Conservation (phyloP, 2,329 filamentous ascomycete species). For the Fusarium pseudograminearum region DNA sequence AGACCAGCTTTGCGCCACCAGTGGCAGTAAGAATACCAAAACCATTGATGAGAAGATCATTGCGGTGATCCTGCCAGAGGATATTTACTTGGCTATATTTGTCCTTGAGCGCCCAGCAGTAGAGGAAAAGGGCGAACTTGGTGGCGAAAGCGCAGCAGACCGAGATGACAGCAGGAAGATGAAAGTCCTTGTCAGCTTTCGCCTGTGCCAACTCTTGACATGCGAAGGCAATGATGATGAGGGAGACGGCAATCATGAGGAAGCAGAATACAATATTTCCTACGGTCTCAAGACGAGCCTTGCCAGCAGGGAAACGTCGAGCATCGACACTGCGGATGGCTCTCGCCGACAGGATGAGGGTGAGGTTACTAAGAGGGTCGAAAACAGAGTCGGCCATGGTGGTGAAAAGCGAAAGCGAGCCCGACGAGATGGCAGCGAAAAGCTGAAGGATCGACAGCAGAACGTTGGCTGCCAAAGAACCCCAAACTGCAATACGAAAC, state of each 20-base stretch:
- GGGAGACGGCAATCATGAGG: slow-evolving; percentile 91
- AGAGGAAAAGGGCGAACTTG: slow-evolving; percentile 86
- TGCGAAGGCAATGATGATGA: slow-evolving; percentile 93
- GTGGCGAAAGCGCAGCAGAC: slow-evolving; percentile 86
- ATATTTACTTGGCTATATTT: slow-evolving; percentile 93
- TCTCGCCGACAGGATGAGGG: slow-evolving; percentile 86
- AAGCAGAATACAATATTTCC: slow-evolving; percentile 98
- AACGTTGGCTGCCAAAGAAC: slow-evolving; percentile 83
- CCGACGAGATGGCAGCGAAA: slow-evolving; percentile 87
- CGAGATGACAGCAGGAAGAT: slow-evolving; percentile 85
- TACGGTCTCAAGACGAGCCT: slow-evolving; percentile 92
- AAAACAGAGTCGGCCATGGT: slow-evolving; percentile 97
- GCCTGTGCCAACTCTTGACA: slow-evolving; percentile 73
- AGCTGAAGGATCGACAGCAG: slow-evolving; percentile 83
- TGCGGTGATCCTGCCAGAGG: slow-evolving; percentile 96
- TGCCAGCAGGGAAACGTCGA: slow-evolving; percentile 88
- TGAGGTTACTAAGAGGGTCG: slow-evolving; percentile 90
- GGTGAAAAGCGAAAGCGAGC: slow-evolving; percentile 95
- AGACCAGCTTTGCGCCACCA: slow-evolving; percentile 86
- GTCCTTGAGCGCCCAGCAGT: slow-evolving; percentile 91
- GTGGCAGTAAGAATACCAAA: slow-evolving; percentile 92
- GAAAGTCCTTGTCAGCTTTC: slow-evolving; percentile 72
- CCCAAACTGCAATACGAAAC: slow-evolving; percentile 74
- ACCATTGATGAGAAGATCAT: slow-evolving; percentile 96
- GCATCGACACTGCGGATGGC: slow-evolving; percentile 90